Percentiles rank a stretch among this genome's conserved stretches.
Conservation (phyloP, 352 stramenopile genomes). For the Nothophytophthora sp. region DNA sequence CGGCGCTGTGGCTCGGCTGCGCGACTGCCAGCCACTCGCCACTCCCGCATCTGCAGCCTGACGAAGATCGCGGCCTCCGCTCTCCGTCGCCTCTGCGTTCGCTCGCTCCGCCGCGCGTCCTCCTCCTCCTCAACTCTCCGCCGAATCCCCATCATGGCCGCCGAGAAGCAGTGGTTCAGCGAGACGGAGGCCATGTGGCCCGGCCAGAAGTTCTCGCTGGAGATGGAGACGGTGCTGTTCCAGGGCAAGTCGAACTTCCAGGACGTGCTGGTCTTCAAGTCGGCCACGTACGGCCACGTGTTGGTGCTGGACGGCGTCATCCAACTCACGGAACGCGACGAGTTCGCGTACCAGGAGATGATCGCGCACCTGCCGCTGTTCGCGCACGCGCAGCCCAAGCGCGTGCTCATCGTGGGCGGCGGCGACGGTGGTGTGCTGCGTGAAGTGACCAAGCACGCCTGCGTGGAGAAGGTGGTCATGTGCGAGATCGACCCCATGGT, state of each 20-base stretch:
- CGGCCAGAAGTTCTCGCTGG: conserved; percentile 90
- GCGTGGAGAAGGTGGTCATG: conserved; percentile 96
- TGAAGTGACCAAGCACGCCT: conserved; percentile 94
- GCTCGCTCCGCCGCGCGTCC: too few species aligned
- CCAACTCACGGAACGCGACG: conserved; percentile 98
- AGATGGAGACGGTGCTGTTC: conserved; percentile 95
- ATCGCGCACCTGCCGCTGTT: conserved; percentile 98
- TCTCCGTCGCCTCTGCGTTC: conserved; percentile 28
- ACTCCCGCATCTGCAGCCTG: too few species aligned
- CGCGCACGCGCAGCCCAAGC: conserved; percentile 95
- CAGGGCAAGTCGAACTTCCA: conserved; percentile 97
- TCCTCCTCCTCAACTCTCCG: too few species aligned
- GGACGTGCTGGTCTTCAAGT: conserved; percentile 99
- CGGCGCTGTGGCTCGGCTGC: too few species aligned
- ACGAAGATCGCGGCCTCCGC: too few species aligned
- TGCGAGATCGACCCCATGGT: conserved; percentile 99
- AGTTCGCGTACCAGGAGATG: conserved; percentile 99
- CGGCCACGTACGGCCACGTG: conserved; percentile 96
- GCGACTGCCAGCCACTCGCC: too few species aligned
- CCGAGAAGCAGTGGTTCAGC: conserved; percentile 91
- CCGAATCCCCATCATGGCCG: conserved; percentile 10
- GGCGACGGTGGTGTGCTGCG: conserved; percentile 98
- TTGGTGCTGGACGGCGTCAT: conserved; percentile 99
- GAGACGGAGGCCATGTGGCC: conserved; percentile 96
- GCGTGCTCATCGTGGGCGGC: conserved; percentile 97